These are phyloP conservation scores for Termitomyces eurrhizus DNA, from an alignment of 768 basidiomycete genomes.

Conservation along the genomic window DNA sequence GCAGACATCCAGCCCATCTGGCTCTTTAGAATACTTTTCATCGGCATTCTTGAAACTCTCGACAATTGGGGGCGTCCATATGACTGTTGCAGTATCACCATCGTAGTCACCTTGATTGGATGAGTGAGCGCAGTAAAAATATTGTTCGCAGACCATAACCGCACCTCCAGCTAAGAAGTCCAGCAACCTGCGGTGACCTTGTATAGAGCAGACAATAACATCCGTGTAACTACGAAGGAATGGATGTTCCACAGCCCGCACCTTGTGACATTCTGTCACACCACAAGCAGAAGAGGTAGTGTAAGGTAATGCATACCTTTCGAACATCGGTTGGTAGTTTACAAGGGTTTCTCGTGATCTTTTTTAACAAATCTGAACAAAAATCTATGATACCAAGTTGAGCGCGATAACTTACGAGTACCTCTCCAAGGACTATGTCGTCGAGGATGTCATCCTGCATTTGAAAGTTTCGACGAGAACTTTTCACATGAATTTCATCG, in stretches of 20 bases:
- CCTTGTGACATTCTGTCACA: conserved; percentile 29
- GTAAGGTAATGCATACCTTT: conserved; percentile 36
- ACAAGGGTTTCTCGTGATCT: conserved; percentile 68
- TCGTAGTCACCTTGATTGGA: conserved; percentile 58
- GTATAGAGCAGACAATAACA: conserved; percentile 56
- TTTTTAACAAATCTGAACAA: background rate
- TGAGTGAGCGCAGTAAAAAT: background rate
- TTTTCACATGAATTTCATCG: conserved; percentile 56
- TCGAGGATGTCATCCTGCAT: conserved; percentile 38
- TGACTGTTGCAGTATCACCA: conserved; percentile 56
- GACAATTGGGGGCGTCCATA: conserved; percentile 59
- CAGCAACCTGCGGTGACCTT: conserved; percentile 51
- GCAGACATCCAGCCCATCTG: conserved; percentile 32
- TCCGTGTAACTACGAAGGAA: conserved; percentile 47
- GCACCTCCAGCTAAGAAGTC: conserved; percentile 64
- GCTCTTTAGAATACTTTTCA: conserved; percentile 44
- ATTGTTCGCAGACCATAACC: conserved; percentile 7
- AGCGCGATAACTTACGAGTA: conserved; percentile 36
- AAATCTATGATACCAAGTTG: background rate
- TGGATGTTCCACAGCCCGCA: conserved; percentile 49
- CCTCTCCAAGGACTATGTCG: conserved; percentile 52
- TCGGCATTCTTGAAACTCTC: conserved; percentile 50
- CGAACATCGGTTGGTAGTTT: conserved; percentile 65
- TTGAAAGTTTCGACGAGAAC: conserved; percentile 38
- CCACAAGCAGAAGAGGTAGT: background rate